Evolutionary conservation across 2,329 filamentous ascomycete species (phyloP), one percentile per base, ranked within the genome.

Genomic region (Colletotrichum sp.): DNA sequence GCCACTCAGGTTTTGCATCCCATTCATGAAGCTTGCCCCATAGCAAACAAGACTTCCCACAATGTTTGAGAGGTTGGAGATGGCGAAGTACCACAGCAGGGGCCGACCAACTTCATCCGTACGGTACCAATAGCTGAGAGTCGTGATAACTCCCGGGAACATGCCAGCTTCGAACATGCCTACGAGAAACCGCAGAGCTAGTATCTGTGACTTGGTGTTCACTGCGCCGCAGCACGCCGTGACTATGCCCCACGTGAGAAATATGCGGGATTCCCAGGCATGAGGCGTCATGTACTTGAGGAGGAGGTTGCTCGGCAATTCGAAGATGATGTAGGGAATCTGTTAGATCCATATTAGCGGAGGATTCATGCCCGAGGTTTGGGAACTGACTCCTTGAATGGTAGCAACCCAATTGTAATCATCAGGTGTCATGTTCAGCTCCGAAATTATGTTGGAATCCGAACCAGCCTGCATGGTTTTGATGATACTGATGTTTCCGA

Each of bases 291-390:
- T 78, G 44, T 79, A 79, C 75, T 86, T 86, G 5, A 85, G 78
- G 4, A 86, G 52, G 4, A 86, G 77, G 71, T 86, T 87, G 75
- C 81, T 83, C 1, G 85, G 85, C 3, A 83, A 80, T 80, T 87
- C 85, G 69, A 86, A 85, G 59, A 86, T 74, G 55, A 86, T 85
- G 63, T 86, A 87, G 18, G 80, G 77, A 65, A 86, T 85, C 82
- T 84, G 13, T 28, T 49, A 26, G 57, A 26, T 28, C 57, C 16
- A 28, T 24, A n/a, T 60, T n/a, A 60, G 13, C 57, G 2, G 0
- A 13, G 28, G 7, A 0, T 60, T 60, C 16, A 13, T 30, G 24
- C 7, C 16, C 52, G 12, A 26, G 52, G 57, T 44, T 10, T n/a
- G 39, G 39, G 16, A 28, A 60, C 57, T 30, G 7, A 60, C 57